Evolutionary conservation across 345 rosid genomes (phyloP), one percentile per base, ranked within the genome.

Genomic region (Gossypium anomalum): DNA sequence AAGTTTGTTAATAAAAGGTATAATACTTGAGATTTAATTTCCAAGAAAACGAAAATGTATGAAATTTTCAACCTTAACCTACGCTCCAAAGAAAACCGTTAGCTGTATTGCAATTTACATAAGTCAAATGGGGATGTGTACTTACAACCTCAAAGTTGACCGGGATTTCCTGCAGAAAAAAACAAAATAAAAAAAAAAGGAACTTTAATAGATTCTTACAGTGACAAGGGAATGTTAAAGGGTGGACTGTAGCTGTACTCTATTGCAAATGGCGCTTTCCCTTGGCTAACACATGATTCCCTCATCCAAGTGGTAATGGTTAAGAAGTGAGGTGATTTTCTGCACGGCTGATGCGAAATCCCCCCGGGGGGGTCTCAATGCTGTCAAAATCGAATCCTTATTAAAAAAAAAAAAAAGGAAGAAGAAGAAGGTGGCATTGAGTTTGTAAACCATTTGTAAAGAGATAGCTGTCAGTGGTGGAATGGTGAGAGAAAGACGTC

Each of bases 181-280:
- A 48, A 48, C 17, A 48, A 48, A 12, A 10, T 13, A 0, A 51
- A 51, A 22, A 10, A 58, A 23, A 13, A 23, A 41, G 7, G 41
- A 57, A 38, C 53, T 56, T 56, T 71, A 19, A 20, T 43, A 14
- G 64, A 71, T 71, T 71, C 75, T 22, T 56, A 71, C 65, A 20
- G 49, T 43, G 65, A 56, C 65, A 56, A 20, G 0, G 52, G 53
- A 71, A 71, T 71, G 75, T 57, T 71, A 38, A 56, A 2, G 45
- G 51, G 34, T 71, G 65, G 65, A 62, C 22, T 71, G 53, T 55
- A 71, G 51, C 51, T 57, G 53, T 38, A 71, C 65, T 70, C 61
- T 17, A 70, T 47, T 56, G 75, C 34, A 41, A 57, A 56, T 71
- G 75, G 52, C 61, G 65, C 53, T 71, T 71, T 71, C 75, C 38